Base-by-base conservation (phyloP, 2,329 filamentous ascomycete genomes). In the Beauveria scarabaeidicola region DNA sequence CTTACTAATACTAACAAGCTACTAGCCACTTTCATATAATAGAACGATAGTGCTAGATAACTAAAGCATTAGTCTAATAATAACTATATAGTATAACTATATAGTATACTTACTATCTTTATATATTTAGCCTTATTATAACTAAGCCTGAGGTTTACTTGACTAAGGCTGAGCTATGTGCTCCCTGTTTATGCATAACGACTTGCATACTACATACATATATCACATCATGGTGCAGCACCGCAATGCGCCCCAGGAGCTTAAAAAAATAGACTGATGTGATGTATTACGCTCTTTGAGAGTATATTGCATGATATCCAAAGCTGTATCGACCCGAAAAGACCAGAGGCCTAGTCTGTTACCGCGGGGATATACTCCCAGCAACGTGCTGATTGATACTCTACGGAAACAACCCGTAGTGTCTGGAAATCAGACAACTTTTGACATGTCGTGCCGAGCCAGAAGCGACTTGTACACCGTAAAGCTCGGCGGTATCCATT, bases 341-440 rank as follows among this genome's bases (percentile, higher is more conserved):
- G 8, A 29, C 59, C 65, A 15, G 67, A 72, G 25, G 62, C 3
- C 63, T 74, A 7, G 69, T 71, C 5, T 76, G 73, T 61, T 75
- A 75, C 52, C 74, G 76, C 48, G 73, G 75, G 67, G 74, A 76
- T 58, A 64, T 76, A 76, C 73, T 53, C 73, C 72, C 3, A 68
- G 65, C 23, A 75, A 74, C 46, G 69, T 75, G 19, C 66, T 23
- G 23, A 23, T 4, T 72, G n/a, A 60, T 70, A 23, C 70, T 70
- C 43, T 62, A 52, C 15, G 61, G 66, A 3, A 58, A 46, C 17
- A 38, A 44, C 15, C 5, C 62, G 60, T 43, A 23, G 64, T 6
- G 63, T 70, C n/a, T 77, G 74, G 74, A 75, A 75, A 61, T 65
- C 76, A 11, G 74, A 73, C 21, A 74, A 75, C 56, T 77, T 10